A percentile compares a stretch with the other conserved stretches of the same genome.
phyloP scores from a whole-genome alignment of 441 rosid species.

The Syzygium syzygioides region DNA sequence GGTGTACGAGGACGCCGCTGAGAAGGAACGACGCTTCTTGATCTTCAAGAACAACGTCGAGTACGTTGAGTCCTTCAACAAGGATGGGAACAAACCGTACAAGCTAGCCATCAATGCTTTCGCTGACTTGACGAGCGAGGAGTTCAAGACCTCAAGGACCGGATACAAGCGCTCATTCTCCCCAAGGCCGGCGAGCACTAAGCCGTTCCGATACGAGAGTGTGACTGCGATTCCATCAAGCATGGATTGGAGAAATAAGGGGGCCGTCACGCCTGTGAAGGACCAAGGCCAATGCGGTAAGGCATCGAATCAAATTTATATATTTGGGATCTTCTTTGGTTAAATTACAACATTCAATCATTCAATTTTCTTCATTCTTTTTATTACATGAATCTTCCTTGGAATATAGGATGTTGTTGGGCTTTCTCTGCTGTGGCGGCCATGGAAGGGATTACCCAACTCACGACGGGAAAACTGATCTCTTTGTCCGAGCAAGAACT shows the following conservation, averaged over 20 bases:
- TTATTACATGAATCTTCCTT: neutral
- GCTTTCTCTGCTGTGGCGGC: neutral
- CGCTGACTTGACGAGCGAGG: neutral
- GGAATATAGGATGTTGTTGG: neutral
- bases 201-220: neutral
- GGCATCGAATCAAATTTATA: neutral
- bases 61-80: neutral
- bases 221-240: neutral
- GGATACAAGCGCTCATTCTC: neutral
- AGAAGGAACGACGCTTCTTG: conserved; percentile 8
- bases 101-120: neutral
- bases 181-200: neutral
- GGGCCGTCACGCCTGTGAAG: neutral
- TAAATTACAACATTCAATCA: neutral
- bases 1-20: neutral
- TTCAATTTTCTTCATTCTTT: neutral
- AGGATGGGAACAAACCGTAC: neutral
- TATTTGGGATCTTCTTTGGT: neutral
- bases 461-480: neutral
- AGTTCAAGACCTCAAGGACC: neutral
- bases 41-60: conserved; percentile 5
- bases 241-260: neutral
- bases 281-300: neutral
- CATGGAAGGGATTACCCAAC: neutral
- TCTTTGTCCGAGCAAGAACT: neutral